Evolutionary conservation across 805 yeast genomes (phyloP).

Genomic region (Lipomyces lipofer): DNA sequence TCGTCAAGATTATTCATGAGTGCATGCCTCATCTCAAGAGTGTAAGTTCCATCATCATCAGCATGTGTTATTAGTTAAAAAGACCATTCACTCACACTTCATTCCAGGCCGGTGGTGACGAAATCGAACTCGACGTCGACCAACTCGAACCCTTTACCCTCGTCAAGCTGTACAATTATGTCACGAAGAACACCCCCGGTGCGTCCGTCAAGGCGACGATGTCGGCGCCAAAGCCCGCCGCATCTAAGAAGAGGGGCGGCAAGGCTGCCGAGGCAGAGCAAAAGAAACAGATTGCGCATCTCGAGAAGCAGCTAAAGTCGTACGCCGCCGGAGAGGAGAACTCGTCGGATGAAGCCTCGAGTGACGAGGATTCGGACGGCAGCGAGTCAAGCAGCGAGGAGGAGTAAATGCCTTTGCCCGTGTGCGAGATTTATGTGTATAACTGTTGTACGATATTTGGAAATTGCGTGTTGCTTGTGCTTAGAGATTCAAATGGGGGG

Average conservation of each 20-base stretch:
- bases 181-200: slow-evolving; percentile 50
- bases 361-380: slow-evolving; percentile 31
- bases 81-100: neutral
- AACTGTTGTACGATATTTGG: no score
- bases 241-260: slow-evolving; percentile 50
- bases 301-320: slow-evolving; percentile 74
- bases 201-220: slow-evolving; percentile 17
- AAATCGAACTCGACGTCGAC: slow-evolving; percentile 95
- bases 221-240: slow-evolving; percentile 29
- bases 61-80: slow-evolving; percentile 22
- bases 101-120: slow-evolving; percentile 50
- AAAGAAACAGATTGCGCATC: slow-evolving; percentile 63
- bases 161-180: slow-evolving; percentile 78
- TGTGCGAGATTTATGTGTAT: no score
- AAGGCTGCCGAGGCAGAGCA: slow-evolving; percentile 50
- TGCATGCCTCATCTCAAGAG: slow-evolving; percentile 60
- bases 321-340: slow-evolving; percentile 32
- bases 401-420: slow-evolving; percentile 23
- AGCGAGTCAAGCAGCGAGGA: slow-evolving; percentile 17
- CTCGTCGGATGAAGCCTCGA: slow-evolving; percentile 28
- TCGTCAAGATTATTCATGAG: slow-evolving; percentile 80
- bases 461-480: no score
- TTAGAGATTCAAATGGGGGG: no score
- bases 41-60: slow-evolving; percentile 38
- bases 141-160: slow-evolving; percentile 82